A percentile compares a stretch with the other conserved stretches of the same genome.
These are phyloP conservation scores for Neckera pumila DNA, from an alignment of 225 moss, liverwort and hornwort genomes.

Conservation along the genomic window DNA sequence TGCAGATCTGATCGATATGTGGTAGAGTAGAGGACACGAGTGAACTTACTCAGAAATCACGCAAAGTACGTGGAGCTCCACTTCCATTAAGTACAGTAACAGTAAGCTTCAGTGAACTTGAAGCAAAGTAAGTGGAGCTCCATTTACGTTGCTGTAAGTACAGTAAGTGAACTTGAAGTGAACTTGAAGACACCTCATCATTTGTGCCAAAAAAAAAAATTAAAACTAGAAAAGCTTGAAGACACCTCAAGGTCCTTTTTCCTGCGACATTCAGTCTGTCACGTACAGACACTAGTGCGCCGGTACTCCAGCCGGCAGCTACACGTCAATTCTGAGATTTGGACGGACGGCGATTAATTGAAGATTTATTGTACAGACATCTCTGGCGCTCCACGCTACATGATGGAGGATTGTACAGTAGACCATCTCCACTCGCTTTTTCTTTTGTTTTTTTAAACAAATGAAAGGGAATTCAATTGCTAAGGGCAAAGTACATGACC, in stretches of 20 bases:
- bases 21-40: neutral
- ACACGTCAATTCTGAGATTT: neutral
- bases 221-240: neutral
- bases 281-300: neutral
- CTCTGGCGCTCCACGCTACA: neutral
- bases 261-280: neutral
- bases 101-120: too few relatives aligned
- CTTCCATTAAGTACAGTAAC: neutral
- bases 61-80: neutral
- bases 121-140: neutral
- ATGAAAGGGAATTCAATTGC: too few relatives aligned
- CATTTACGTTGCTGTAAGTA: neutral
- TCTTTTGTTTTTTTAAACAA: too few relatives aligned
- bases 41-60: neutral
- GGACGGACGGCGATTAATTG: neutral
- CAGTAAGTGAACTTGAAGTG: too few relatives aligned
- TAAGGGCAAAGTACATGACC: too few relatives aligned
- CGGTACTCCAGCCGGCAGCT: neutral
- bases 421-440: too few relatives aligned
- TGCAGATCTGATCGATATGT: neutral
- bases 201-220: too few relatives aligned
- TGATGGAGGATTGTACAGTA: too few relatives aligned
- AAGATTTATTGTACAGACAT: neutral
- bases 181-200: too few relatives aligned
- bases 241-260: neutral